These are phyloP conservation scores for Chrysophaeum taylorii DNA, from an alignment of 352 stramenopile species.

Conservation along the genomic window DNA sequence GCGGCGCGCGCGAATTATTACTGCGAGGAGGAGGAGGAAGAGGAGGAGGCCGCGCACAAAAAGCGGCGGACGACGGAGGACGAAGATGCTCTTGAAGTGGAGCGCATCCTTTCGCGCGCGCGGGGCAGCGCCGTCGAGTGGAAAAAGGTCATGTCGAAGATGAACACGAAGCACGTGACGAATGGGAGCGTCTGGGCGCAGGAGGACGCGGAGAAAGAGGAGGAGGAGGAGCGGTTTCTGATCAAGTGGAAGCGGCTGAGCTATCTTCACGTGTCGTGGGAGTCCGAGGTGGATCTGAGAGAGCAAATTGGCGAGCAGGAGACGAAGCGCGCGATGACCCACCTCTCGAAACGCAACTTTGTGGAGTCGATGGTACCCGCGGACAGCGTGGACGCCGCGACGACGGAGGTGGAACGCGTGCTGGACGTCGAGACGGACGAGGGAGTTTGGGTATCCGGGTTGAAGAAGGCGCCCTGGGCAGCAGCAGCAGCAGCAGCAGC, in stretches of 20 bases:
- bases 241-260: conserved; percentile 97
- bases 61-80: neutral
- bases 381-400: neutral
- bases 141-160: conserved; percentile 16
- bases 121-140: neutral
- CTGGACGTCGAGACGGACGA: neutral
- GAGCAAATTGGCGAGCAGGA: conserved; percentile 44
- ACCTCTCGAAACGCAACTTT: neutral
- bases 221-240: conserved; percentile 78
- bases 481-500: no score
- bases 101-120: neutral
- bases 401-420: conserved; percentile 6
- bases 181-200: conserved; percentile 53
- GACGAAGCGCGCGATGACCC: conserved; percentile 40
- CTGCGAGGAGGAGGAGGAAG: neutral
- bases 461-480: no score
- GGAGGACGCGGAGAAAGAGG: conserved; percentile 18
- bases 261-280: conserved; percentile 96
- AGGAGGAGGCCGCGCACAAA: neutral
- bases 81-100: neutral
- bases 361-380: neutral
- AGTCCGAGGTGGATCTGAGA: conserved; percentile 85
- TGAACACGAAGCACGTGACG: conserved; percentile 59
- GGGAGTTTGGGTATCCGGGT: no score
- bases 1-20: neutral